These are phyloP conservation scores for Articulospora tetracladia DNA, from an alignment of 495 filamentous ascomycete species.

Conservation along the genomic window DNA sequence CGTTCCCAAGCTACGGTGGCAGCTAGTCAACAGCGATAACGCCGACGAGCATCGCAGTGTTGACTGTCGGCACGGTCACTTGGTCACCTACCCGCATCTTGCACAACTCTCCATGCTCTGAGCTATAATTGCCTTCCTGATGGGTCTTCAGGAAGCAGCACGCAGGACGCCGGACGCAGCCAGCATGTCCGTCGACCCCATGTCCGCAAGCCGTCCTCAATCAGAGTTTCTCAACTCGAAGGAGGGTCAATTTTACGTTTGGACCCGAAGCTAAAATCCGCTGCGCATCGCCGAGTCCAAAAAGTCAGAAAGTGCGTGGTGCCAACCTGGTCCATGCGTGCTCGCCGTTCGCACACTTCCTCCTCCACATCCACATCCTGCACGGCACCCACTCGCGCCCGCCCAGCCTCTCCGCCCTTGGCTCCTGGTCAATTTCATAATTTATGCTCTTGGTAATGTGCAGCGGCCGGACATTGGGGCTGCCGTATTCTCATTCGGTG, in stretches of 20 bases:
- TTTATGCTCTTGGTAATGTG: not conserved
- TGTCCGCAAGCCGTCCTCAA: no score
- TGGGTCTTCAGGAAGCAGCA: no score
- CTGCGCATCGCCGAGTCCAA: no score
- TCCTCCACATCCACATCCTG: no score
- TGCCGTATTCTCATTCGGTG: not conserved
- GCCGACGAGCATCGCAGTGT: not conserved
- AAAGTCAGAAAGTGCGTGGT: not conserved
- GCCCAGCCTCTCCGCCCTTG: no score
- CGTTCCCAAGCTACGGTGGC: not conserved
- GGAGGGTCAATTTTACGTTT: no score
- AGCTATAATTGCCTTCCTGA: not conserved
- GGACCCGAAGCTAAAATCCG: no score
- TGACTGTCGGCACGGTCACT: not conserved
- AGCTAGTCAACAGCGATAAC: no score
- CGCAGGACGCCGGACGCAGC: no score
- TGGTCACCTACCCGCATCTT: not conserved
- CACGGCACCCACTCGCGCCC: no score
- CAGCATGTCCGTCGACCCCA: no score
- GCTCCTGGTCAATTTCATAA: not conserved
- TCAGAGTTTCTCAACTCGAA: no score
- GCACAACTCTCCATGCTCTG: not conserved
- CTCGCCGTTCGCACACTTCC: not conserved
- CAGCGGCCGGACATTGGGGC: not conserved
- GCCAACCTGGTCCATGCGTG: not conserved